Conservation (phyloP, 2,329 filamentous ascomycete species). For the Talaromyces verruculosus region DNA sequence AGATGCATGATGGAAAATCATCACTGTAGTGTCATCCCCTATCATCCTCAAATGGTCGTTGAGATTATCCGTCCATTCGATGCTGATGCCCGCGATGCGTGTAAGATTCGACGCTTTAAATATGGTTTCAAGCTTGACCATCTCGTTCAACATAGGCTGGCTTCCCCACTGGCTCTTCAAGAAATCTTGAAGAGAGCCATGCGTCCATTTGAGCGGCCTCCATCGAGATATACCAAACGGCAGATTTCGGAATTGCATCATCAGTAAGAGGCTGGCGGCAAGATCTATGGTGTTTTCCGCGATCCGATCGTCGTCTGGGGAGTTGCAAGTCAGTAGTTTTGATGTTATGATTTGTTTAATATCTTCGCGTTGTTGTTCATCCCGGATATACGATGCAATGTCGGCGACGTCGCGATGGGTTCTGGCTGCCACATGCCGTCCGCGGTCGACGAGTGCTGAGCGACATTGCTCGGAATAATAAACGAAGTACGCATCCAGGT, state of each 20-base stretch:
- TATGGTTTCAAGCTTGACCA: not conserved
- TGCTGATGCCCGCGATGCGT: not conserved
- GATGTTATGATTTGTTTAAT: not conserved
- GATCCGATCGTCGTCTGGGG: not conserved
- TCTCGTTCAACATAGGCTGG: not conserved
- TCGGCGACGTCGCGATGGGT: not conserved
- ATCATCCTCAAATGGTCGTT: not conserved
- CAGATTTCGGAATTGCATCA: not conserved
- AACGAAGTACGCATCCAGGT: not conserved
- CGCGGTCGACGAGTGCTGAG: not conserved
- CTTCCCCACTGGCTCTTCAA: not conserved
- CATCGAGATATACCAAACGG: conserved; percentile 1
- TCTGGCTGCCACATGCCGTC: not conserved
- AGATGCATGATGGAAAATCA: not conserved
- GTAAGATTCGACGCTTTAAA: not conserved
- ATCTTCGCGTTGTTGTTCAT: not conserved
- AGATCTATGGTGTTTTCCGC: not conserved
- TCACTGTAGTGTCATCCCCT: not conserved
- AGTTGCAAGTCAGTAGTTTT: not conserved
- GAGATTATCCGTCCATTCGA: conserved; percentile 6
- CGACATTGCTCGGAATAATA: not conserved
- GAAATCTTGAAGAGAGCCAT: not conserved
- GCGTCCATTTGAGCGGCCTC: not conserved
- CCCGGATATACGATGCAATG: not conserved
- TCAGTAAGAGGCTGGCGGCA: not conserved